phyloP scores from a whole-genome alignment of 2,329 filamentous ascomycete genomes.

The Volutella citrinella region DNA sequence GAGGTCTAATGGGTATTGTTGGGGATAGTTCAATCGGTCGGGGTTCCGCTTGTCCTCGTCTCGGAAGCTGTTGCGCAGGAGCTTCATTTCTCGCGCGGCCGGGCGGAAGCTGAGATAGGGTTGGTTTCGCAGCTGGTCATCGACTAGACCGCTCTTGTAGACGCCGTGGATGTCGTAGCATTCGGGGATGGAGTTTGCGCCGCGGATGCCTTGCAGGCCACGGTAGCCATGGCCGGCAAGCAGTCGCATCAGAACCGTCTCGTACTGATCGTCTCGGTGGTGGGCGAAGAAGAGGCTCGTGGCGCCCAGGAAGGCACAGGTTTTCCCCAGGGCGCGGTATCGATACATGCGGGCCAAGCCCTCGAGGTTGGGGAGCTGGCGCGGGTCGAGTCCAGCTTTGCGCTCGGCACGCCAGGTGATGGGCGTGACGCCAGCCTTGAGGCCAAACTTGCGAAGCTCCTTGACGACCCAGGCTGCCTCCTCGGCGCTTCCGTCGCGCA shows the following conservation, averaged over 20 bases:
- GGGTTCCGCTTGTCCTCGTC: slow-evolving; percentile 21
- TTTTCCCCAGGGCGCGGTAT: slow-evolving; percentile 66
- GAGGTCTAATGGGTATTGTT: slow-evolving; percentile 19
- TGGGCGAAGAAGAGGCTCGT: slow-evolving; percentile 73
- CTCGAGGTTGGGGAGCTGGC: slow-evolving; percentile 64
- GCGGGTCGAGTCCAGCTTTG: slow-evolving; percentile 28
- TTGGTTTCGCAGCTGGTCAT: slow-evolving; percentile 37
- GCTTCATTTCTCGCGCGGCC: slow-evolving; percentile 25
- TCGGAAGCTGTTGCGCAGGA: slow-evolving; percentile 27
- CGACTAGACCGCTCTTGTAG: slow-evolving; percentile 59
- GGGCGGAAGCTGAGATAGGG: slow-evolving; percentile 40
- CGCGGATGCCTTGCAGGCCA: slow-evolving; percentile 70
- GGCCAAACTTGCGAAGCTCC: slow-evolving; percentile 37
- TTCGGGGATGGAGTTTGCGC: slow-evolving; percentile 72
- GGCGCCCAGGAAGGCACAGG: slow-evolving; percentile 52
- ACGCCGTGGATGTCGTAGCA: slow-evolving; percentile 73
- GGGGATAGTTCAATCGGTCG: no score
- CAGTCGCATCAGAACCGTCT: slow-evolving; percentile 82
- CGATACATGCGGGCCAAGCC: slow-evolving; percentile 69
- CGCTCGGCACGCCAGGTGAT: slow-evolving; percentile 47
- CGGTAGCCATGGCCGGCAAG: slow-evolving; percentile 62
- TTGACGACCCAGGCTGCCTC: slow-evolving; percentile 50
- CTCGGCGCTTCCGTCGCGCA: slow-evolving; percentile 48
- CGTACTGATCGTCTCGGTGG: slow-evolving; percentile 86
- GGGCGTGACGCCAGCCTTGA: slow-evolving; percentile 23